Percentiles rank a stretch among this genome's conserved stretches.
Conservation (phyloP, 345 rosid genomes). For the Eucalyptus sp. region DNA sequence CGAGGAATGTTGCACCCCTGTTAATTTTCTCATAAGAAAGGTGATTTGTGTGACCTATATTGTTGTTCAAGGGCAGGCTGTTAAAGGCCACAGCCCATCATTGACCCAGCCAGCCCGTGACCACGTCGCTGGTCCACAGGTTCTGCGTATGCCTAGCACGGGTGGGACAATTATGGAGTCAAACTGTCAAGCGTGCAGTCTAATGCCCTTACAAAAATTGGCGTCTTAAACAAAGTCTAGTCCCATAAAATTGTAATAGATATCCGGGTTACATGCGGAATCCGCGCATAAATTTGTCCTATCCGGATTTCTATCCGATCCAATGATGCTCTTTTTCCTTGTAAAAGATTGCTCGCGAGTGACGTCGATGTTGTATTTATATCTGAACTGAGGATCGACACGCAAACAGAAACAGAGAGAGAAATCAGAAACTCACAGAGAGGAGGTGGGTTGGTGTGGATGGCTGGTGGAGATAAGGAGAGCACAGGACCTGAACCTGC, state of each 20-base stretch:
- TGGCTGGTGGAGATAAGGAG: constrained; percentile 55
- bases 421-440: constrained; percentile 18
- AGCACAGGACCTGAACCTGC: constrained; percentile 78
- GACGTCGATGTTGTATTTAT: not conserved
- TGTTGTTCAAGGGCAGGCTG: not conserved
- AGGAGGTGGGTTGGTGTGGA: not conserved
- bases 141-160: not conserved
- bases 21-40: not conserved
- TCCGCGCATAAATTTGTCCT: not conserved
- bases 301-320: not conserved
- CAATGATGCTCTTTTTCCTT: not conserved
- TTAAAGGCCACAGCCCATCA: not conserved
- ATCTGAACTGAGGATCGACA: not conserved
- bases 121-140: not conserved
- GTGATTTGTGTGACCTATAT: not conserved
- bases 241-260: not conserved
- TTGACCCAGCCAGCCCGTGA: not conserved
- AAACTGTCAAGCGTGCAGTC: not conserved
- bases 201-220: not conserved
- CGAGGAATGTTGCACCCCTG: not conserved
- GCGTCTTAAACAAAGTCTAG: not conserved
- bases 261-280: not conserved
- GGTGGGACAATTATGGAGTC: not conserved
- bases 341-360: not conserved
- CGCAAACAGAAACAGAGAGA: not conserved